Percentiles rank a stretch among this genome's conserved stretches.
Conservation (phyloP, 106 monocot genomes). For the Acorus gramineus region DNA sequence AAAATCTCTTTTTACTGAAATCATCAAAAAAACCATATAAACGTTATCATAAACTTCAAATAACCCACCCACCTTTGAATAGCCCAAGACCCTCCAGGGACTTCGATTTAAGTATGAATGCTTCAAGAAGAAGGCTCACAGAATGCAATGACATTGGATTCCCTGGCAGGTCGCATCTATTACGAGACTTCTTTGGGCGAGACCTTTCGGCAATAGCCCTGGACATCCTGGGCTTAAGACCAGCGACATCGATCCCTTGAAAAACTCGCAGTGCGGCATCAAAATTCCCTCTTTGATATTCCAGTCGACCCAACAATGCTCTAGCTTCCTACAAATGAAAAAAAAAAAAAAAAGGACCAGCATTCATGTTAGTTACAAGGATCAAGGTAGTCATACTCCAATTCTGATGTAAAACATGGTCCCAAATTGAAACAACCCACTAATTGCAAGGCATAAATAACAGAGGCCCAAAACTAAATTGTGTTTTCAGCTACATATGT, state of each 20-base stretch:
- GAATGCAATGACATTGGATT: conserved; percentile 78
- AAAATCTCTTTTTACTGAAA: no score
- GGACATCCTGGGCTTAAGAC: conserved; percentile 45
- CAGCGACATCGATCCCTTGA: conserved; percentile 65
- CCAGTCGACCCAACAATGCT: conserved; percentile 76
- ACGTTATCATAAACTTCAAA: no score
- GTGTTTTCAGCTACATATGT: no score
- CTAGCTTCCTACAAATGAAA: conserved; percentile 50
- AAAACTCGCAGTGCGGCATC: conserved; percentile 87
- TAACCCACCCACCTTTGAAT: conserved; percentile 31
- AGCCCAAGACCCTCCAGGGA: conserved; percentile 59
- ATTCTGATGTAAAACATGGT: no score
- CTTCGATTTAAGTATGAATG: conserved; percentile 72
- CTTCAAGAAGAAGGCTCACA: conserved; percentile 71
- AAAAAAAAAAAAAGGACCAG: no score
- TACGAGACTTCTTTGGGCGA: conserved; percentile 19
- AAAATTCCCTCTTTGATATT: conserved; percentile 79
- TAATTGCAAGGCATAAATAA: no score
- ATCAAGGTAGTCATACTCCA: no score
- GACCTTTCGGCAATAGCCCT: conserved; percentile 57
- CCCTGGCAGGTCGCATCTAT: conserved; percentile 23
- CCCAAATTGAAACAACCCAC: no score
- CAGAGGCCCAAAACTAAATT: no score
- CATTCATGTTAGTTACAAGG: no score
- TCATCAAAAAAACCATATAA: no score